Evolutionary conservation across 1,284 basidiomycete genomes (phyloP), one percentile per base, ranked within the genome.

Genomic region (Puccinia horiana): DNA sequence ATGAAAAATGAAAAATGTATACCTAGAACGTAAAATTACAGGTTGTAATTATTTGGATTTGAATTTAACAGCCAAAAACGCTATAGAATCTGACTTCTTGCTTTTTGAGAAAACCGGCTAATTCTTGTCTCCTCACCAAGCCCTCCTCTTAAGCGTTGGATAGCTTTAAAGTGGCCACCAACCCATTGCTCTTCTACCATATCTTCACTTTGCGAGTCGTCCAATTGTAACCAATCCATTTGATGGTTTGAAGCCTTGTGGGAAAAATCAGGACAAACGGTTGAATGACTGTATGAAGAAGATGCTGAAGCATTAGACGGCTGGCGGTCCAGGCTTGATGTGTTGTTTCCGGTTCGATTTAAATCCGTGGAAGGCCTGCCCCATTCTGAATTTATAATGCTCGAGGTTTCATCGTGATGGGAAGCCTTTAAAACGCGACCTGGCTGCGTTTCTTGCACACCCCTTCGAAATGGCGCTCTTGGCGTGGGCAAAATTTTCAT

Each of bases 131-230:
- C 69, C 18, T 26, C 5, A 18, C 42, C 42, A 49, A 26, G 42
- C 3, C n/a, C 42, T 2, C 20, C 23, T 26, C 47, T 20, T 8
- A 70, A 52, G 23, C 42, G 42, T 29, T 70, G 69, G 18, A 70
- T 70, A 52, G 69, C 69, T 29, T 70, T 70, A 23, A 70, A 70
- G 69, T 70, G 42, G 20, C 69, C 69, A 29, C 42, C 47, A 20
- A 29, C 37, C 69, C 69, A 70, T 70, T 70, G n/a, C 16, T 70
- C 69, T 47, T 44, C 29, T 1, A 47, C 69, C 29, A 70, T 6
- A 14, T 70, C 42, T 70, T 70, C 42, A 12, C 12, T 49, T 29
- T 70, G n/a, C 0, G 29, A 32, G 69, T 11, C 29, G 47, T 52
- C 29, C 11, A 26, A 3, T 26, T 70, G 32, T 18, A 44, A 23